Evolutionary conservation across 345 rosid genomes (phyloP).

Genomic region (Brassica cretica): DNA sequence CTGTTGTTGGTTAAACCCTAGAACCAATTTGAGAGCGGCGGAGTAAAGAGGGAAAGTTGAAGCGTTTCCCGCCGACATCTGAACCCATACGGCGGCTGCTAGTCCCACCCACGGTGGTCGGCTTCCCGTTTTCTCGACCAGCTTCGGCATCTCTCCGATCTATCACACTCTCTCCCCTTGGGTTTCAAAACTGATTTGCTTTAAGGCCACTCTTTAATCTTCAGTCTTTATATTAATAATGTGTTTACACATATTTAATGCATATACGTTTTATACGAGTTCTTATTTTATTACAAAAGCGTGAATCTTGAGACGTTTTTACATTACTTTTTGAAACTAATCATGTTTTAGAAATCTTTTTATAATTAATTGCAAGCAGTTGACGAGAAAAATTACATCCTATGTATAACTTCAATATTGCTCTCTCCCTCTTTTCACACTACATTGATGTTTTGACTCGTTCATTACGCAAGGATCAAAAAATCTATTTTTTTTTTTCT

Average conservation of each 20-base stretch:
- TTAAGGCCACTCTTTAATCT: background rate
- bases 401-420: no score
- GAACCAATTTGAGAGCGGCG: slow-evolving; percentile 63
- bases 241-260: background rate
- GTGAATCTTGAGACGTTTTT: slow-evolving; percentile 6
- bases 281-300: slow-evolving; percentile 7
- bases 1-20: slow-evolving; percentile 82
- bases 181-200: background rate
- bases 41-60: slow-evolving; percentile 87
- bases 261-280: background rate
- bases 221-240: background rate
- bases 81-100: slow-evolving; percentile 92
- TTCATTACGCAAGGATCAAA: no score
- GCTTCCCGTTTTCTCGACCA: slow-evolving; percentile 68
- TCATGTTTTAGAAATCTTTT: background rate
- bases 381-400: background rate
- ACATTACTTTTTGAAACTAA: background rate
- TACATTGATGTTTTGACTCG: no score
- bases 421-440: no score
- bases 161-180: background rate
- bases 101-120: slow-evolving; percentile 97
- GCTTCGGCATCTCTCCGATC: slow-evolving; percentile 47
- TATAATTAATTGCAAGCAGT: background rate
- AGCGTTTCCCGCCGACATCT: slow-evolving; percentile 64
- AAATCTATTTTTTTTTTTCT: no score